Percentiles rank a stretch among this genome's conserved stretches.
Conservation (phyloP, 768 basidiomycete species). For the Pulveroboletus sp. region DNA sequence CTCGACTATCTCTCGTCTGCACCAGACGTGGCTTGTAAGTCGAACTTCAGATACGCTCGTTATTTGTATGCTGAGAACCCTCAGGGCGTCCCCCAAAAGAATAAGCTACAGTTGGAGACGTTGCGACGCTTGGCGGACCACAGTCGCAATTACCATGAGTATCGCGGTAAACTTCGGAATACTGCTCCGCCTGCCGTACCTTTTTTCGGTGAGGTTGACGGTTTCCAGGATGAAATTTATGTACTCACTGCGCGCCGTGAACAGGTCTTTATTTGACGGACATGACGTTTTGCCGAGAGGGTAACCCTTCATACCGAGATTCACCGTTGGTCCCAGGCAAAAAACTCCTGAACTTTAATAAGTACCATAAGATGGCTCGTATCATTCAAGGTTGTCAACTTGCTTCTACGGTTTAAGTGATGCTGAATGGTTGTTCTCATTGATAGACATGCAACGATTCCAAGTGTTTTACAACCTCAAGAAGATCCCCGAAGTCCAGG, state of each 20-base stretch:
- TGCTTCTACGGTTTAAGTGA: background rate
- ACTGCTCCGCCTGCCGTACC: slow-evolving; percentile 92
- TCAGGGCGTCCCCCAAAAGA: slow-evolving; percentile 83
- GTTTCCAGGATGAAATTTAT: background rate
- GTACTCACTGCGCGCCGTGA: slow-evolving; percentile 13
- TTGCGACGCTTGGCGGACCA: slow-evolving; percentile 88
- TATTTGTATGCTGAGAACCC: slow-evolving; percentile 8
- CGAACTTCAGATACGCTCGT: background rate
- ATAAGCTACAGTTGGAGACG: slow-evolving; percentile 69
- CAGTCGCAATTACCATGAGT: slow-evolving; percentile 85
- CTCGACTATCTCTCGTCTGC: slow-evolving; percentile 86
- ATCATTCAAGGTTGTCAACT: slow-evolving; percentile 68
- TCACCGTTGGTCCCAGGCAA: slow-evolving; percentile 72
- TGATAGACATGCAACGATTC: slow-evolving; percentile 84
- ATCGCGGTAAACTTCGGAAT: slow-evolving; percentile 80
- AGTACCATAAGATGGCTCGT: slow-evolving; percentile 85
- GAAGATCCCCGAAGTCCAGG: slow-evolving; percentile 85
- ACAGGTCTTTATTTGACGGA: slow-evolving; percentile 84
- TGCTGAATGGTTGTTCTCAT: slow-evolving; percentile 3
- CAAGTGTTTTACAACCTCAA: slow-evolving; percentile 83
- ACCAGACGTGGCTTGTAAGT: slow-evolving; percentile 91
- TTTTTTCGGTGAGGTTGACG: slow-evolving; percentile 67
- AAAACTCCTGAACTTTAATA: slow-evolving; percentile 92
- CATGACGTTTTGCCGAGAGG: slow-evolving; percentile 93
- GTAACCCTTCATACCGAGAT: slow-evolving; percentile 80